Percentiles rank a stretch among this genome's conserved stretches.
These are phyloP conservation scores for Phialophora chinensis DNA, from an alignment of 2,329 filamentous ascomycete species.

Conservation along the genomic window DNA sequence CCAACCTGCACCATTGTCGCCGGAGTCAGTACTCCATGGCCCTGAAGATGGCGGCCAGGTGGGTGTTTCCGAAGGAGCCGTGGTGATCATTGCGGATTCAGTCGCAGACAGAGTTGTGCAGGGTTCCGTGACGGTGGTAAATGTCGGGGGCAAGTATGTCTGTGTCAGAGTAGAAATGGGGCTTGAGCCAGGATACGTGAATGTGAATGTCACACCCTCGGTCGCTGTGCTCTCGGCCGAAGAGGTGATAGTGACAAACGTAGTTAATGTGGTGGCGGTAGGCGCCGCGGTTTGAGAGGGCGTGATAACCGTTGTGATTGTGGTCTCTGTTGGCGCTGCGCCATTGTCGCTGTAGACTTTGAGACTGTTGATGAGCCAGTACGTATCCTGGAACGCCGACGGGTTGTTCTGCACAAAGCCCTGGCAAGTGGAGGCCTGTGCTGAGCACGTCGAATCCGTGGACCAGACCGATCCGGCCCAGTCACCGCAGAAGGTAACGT, in stretches of 20 bases:
- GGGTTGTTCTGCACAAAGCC: constrained; percentile 76
- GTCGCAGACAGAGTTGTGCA: not conserved
- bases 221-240: not conserved
- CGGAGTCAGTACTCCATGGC: not conserved
- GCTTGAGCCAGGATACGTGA: not conserved
- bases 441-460: constrained; percentile 62
- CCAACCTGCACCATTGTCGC: not conserved
- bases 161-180: not conserved
- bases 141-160: not conserved
- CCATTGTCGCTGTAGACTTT: constrained; percentile 36
- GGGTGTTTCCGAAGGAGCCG: not conserved
- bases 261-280: constrained; percentile 1
- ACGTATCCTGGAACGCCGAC: constrained; percentile 71
- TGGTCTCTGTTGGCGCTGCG: constrained; percentile 12
- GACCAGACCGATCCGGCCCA: constrained; percentile 80
- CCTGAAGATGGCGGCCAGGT: not conserved
- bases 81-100: not conserved
- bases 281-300: not conserved
- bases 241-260: constrained; percentile 10
- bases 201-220: not conserved
- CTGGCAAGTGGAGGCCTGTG: constrained; percentile 69
- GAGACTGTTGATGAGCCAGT: constrained; percentile 40
- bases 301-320: constrained; percentile 2
- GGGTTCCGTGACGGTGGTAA: not conserved
- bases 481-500: constrained; percentile 87